phyloP scores from a whole-genome alignment of 164 flowering plant species.

The Vitis rotundifolia region DNA sequence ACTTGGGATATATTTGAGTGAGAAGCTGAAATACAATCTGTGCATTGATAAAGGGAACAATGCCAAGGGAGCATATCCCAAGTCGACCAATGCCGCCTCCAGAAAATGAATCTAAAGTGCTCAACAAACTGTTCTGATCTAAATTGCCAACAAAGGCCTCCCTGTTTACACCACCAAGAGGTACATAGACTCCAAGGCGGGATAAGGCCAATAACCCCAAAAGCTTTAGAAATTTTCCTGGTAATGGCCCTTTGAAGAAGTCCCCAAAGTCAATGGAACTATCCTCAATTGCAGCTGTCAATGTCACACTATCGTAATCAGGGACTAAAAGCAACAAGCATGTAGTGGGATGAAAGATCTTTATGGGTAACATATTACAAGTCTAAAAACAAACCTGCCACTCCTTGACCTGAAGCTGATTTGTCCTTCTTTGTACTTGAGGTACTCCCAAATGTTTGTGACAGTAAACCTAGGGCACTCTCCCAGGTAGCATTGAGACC shows the following conservation, averaged over 20 bases:
- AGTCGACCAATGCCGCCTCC: slow-evolving; percentile 99
- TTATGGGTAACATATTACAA: not conserved
- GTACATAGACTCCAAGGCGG: slow-evolving; percentile 89
- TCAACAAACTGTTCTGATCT: slow-evolving; percentile 86
- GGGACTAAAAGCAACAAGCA: slow-evolving; percentile 8
- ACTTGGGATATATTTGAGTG: slow-evolving; percentile 86
- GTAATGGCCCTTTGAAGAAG: slow-evolving; percentile 96
- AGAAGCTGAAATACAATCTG: slow-evolving; percentile 97
- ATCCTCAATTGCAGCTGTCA: slow-evolving; percentile 96
- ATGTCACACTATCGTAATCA: slow-evolving; percentile 30
- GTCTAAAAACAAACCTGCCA: slow-evolving; percentile 66
- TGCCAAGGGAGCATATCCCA: slow-evolving; percentile 97
- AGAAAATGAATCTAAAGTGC: slow-evolving; percentile 97
- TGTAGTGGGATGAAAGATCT: slow-evolving; percentile 7
- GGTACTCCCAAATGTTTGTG: slow-evolving; percentile 58
- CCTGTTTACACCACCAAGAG: slow-evolving; percentile 96
- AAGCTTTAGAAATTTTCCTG: slow-evolving; percentile 92
- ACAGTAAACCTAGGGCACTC: slow-evolving; percentile 36
- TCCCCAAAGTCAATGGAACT: slow-evolving; percentile 98
- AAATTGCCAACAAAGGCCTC: slow-evolving; percentile 93
- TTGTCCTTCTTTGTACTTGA: slow-evolving; percentile 71
- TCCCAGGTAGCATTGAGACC: slow-evolving; percentile 52
- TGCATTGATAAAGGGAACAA: slow-evolving; percentile 98
- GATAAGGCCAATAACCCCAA: slow-evolving; percentile 86
- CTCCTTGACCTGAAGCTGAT: slow-evolving; percentile 66